Percentiles rank a stretch among this genome's conserved stretches.
Evolutionary conservation across 2,329 filamentous ascomycete species (phyloP).

Genomic region (Trichoderma semiorbis): DNA sequence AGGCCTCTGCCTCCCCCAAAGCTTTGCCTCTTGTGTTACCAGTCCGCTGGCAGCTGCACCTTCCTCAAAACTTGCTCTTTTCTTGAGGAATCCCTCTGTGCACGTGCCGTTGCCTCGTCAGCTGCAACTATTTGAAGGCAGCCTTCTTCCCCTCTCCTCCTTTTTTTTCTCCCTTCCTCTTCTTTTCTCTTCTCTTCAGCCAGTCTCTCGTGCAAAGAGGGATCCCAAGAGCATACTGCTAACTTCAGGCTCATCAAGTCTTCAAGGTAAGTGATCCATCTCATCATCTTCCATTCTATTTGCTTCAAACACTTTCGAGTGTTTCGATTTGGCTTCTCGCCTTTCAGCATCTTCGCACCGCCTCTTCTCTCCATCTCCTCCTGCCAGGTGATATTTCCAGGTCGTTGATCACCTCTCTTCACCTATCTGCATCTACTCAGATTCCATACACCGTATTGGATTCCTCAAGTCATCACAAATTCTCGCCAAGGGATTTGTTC

Average conservation of each 20-base stretch:
- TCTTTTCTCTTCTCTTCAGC: neutral
- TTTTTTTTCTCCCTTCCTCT: slow-evolving; percentile 4
- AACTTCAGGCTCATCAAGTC: neutral
- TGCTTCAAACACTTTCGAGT: neutral
- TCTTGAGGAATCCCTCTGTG: neutral
- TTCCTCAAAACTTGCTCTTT: neutral
- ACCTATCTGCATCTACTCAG: neutral
- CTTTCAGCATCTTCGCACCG: too few species aligned
- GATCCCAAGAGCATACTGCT: neutral
- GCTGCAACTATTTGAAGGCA: slow-evolving; percentile 18
- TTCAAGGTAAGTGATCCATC: neutral
- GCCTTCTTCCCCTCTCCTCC: neutral
- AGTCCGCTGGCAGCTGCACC: neutral
- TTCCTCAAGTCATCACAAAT: neutral
- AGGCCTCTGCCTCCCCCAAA: neutral
- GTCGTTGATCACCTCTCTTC: neutral
- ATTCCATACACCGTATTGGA: neutral
- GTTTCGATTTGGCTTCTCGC: neutral
- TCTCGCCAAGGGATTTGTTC: neutral
- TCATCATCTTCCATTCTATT: neutral
- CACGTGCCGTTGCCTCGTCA: slow-evolving; percentile 22
- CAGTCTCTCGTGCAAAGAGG: neutral
- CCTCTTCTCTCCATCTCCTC: neutral
- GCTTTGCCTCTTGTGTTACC: too few species aligned
- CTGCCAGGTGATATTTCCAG: neutral